Conservation (phyloP, 345 rosid species). For the Gossypium arboreum region DNA sequence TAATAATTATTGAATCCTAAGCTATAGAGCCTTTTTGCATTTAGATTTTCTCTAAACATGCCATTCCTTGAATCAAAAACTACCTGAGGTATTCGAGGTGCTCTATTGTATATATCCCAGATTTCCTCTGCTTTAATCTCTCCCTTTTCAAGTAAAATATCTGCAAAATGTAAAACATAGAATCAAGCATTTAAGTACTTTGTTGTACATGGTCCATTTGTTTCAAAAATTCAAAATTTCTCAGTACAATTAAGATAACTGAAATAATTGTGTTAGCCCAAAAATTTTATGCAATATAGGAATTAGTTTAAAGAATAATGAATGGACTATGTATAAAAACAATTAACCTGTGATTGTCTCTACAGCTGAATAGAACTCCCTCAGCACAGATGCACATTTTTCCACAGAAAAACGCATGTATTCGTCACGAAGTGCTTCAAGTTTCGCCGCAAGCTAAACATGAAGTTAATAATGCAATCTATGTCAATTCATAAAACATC, state of each 20-base stretch:
- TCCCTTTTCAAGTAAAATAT: conserved; percentile 71
- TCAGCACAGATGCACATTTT: conserved; percentile 71
- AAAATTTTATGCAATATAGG: background rate
- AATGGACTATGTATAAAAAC: conserved; percentile 5
- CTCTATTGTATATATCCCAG: conserved; percentile 68
- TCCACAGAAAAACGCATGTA: conserved; percentile 78
- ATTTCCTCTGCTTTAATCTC: conserved; percentile 75
- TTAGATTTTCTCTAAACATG: background rate
- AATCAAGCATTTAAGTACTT: background rate
- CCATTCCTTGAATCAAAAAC: conserved; percentile 8
- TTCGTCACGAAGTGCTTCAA: conserved; percentile 91
- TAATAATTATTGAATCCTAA: background rate
- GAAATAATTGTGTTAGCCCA: background rate
- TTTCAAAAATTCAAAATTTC: background rate
- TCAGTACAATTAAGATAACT: background rate
- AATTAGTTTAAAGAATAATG: background rate
- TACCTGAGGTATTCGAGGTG: conserved; percentile 81
- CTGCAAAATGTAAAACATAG: conserved; percentile 35
- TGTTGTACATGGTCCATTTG: background rate
- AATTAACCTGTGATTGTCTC: conserved; percentile 81
- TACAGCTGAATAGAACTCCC: conserved; percentile 81
- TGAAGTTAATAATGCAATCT: conserved; percentile 10
- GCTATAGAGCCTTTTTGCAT: background rate
- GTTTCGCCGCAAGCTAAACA: conserved; percentile 77
- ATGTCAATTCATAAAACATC: background rate